Evolutionary conservation across 257 asterid species (phyloP).

Genomic region (Schizonepeta tenuifolia): DNA sequence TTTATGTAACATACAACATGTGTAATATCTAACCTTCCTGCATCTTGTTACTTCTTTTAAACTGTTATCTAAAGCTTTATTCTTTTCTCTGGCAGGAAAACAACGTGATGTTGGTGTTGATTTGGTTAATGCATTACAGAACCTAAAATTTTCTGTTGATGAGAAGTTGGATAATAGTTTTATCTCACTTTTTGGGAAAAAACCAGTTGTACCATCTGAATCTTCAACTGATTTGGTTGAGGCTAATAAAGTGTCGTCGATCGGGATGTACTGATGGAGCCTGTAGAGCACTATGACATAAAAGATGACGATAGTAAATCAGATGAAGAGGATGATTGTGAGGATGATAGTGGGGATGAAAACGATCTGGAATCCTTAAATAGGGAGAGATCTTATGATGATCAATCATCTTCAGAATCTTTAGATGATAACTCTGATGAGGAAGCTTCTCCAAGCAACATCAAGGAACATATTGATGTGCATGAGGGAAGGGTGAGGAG

Average conservation of each 20-base stretch:
- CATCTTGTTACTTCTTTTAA: not conserved
- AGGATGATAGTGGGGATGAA: conserved; percentile 49
- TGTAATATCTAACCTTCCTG: conserved; percentile 1
- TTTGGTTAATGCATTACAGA: conserved; percentile 90
- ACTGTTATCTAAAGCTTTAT: conserved; percentile 17
- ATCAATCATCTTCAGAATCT: conserved; percentile 33
- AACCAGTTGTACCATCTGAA: conserved; percentile 36
- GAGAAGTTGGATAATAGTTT: conserved; percentile 79
- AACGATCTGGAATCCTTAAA: conserved; percentile 44
- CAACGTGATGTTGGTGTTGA: conserved; percentile 84
- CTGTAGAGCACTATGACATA: conserved; percentile 42
- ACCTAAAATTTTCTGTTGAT: conserved; percentile 73
- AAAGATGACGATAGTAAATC: conserved; percentile 47
- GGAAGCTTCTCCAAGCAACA: conserved; percentile 47
- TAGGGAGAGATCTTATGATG: conserved; percentile 29
- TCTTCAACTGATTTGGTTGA: conserved; percentile 40
- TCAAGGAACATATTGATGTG: conserved; percentile 61
- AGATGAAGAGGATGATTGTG: conserved; percentile 60
- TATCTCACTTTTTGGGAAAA: conserved; percentile 70
- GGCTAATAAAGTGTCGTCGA: conserved; percentile 38
- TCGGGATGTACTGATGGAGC: conserved; percentile 41
- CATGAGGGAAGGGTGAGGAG: conserved; percentile 92
- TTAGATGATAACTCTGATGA: conserved; percentile 57
- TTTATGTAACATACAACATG: not conserved
- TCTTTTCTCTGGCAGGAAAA: conserved; percentile 56